Evolutionary conservation across 2,329 filamentous ascomycete genomes (phyloP).

Genomic region (Curvularia eragrostidis): DNA sequence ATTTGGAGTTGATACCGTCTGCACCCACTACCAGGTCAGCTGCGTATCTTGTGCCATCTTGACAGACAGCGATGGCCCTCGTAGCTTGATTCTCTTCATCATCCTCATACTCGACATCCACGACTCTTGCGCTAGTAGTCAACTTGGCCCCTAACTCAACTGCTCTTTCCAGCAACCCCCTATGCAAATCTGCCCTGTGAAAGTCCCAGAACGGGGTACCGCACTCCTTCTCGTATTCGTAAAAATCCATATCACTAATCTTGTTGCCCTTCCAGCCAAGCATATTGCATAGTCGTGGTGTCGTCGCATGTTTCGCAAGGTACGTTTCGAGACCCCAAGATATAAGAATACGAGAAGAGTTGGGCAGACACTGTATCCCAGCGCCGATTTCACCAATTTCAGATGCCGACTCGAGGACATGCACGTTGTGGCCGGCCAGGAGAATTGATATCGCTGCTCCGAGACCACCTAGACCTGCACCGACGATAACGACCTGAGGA

Average conservation of each 20-base stretch:
- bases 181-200: slow-evolving; percentile 61
- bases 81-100: slow-evolving; percentile 26
- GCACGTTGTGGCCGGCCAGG: slow-evolving; percentile 57
- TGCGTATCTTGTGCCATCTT: slow-evolving; percentile 45
- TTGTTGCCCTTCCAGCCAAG: slow-evolving; percentile 61
- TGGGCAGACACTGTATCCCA: slow-evolving; percentile 60
- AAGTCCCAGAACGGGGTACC: slow-evolving; percentile 62
- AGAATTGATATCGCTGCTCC: slow-evolving; percentile 58
- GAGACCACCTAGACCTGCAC: slow-evolving; percentile 64
- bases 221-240: slow-evolving; percentile 45
- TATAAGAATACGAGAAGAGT: slow-evolving; percentile 56
- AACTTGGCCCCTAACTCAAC: slow-evolving; percentile 57
- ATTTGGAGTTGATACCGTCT: slow-evolving; percentile 57
- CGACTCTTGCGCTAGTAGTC: slow-evolving; percentile 55
- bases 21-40: slow-evolving; percentile 58
- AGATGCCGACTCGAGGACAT: slow-evolving; percentile 57
- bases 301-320: slow-evolving; percentile 53
- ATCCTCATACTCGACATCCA: slow-evolving; percentile 49
- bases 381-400: slow-evolving; percentile 59
- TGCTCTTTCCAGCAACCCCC: slow-evolving; percentile 56
- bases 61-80: slow-evolving; percentile 52
- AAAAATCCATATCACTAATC: slow-evolving; percentile 59
- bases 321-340: slow-evolving; percentile 57
- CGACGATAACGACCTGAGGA: slow-evolving; percentile 57
- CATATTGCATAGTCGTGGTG: slow-evolving; percentile 56